Base-by-base conservation (phyloP, 129 eudicot species). In the Chrysanthemum seticuspe region DNA sequence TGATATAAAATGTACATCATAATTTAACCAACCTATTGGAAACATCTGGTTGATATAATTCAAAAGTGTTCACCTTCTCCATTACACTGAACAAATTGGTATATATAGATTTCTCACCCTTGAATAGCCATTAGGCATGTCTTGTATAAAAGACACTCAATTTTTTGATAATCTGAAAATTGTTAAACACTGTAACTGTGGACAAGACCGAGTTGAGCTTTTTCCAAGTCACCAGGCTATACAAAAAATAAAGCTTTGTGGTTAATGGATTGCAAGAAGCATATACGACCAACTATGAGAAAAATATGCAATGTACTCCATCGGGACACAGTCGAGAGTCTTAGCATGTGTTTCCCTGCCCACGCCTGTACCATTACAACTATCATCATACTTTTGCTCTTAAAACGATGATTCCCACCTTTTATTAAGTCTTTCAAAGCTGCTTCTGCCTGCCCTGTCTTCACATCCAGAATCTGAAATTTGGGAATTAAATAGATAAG, bases 51-150 rank as follows among this genome's bases (percentile, higher is more conserved):
- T 23, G 25, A 23, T 23, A 1, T 0, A 23, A 23, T 23, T 23
- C 25, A 23, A 23, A 23, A 23, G 25, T 23, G 25, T 23, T 23
- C 25, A 23, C 25, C 25, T 23, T 23, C 25, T 23, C 25, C 25
- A 23, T 23, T 23, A 23, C 25, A 23, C 25, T 23, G 25, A 23
- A 23, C 25, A 13, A 45, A 40, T 12, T n/a, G 19, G 6, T 34
- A 1, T 70, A 66, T 45, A 14, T 70, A 2, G 81, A 62, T 44
- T 40, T 56, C 78, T 65, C 67, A 95, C 99, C 91, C 96, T 91
- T 31, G 99, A 95, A 67, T 95, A 90, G 56, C 99, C 99, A 75
- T 95, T 95, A 14, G 99, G 99, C 99, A 95, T 91, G 78, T 95
- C 99, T 85, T 95, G 95, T 57, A 95, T 14, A 34, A 3, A 34